Percentiles rank a stretch among this genome's conserved stretches.
phyloP scores from a whole-genome alignment of 2,329 filamentous ascomycete species.

The Microcyclosporella mali region DNA sequence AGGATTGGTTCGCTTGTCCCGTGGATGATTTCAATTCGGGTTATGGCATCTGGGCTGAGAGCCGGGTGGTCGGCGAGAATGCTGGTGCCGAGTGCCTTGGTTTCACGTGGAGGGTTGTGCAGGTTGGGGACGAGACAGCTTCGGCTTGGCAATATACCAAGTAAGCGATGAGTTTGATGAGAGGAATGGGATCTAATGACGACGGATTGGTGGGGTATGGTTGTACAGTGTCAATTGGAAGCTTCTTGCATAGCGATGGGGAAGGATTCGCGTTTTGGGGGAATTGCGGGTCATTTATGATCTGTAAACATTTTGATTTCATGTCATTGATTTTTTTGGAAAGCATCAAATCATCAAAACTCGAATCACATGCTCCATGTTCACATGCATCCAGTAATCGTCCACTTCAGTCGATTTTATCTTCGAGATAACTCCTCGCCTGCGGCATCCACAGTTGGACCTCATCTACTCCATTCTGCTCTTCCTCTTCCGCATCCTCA shows the following conservation, averaged over 20 bases:
- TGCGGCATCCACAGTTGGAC: slow-evolving; percentile 5
- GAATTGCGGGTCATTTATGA: too few species aligned
- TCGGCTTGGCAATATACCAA: slow-evolving; percentile 11
- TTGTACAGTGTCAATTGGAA: too few species aligned
- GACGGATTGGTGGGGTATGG: too few species aligned
- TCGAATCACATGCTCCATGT: too few species aligned
- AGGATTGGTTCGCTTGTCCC: slow-evolving; percentile 16
- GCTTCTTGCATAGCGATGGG: too few species aligned
- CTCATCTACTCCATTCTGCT: slow-evolving; percentile 1
- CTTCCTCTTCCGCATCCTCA: neutral
- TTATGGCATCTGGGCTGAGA: slow-evolving; percentile 9
- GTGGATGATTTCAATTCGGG: slow-evolving; percentile 8
- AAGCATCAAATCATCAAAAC: too few species aligned
- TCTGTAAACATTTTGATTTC: too few species aligned
- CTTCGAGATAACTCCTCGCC: neutral
- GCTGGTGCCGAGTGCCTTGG: slow-evolving; percentile 9
- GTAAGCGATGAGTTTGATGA: too few species aligned
- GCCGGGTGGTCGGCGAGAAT: slow-evolving; percentile 4
- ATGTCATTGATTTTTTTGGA: too few species aligned
- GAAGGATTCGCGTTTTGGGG: too few species aligned
- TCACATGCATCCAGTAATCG: too few species aligned
- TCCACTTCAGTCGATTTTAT: neutral
- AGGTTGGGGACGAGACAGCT: neutral
- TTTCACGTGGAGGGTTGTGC: slow-evolving; percentile 10
- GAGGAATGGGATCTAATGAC: too few species aligned